Percentiles rank a stretch among this genome's conserved stretches.
Evolutionary conservation across 441 rosid species (phyloP).

Genomic region (Gossypium schwendimanii): DNA sequence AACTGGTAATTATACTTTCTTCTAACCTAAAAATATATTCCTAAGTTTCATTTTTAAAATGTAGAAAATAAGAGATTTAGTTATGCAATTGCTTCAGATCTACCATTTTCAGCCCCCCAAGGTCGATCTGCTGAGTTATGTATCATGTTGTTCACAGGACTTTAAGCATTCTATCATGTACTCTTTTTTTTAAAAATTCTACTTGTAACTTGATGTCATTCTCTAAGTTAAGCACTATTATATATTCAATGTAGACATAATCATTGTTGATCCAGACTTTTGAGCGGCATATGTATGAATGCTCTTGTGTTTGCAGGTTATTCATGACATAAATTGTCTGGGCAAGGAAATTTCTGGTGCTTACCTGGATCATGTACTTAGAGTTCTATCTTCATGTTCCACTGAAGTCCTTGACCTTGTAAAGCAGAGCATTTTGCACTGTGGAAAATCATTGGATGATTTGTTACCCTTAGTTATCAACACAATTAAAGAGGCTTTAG

Average conservation of each 20-base stretch:
- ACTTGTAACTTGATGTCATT: background rate
- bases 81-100: background rate
- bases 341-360: constrained; percentile 59
- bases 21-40: background rate
- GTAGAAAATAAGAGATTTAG: background rate
- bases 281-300: constrained; percentile 21
- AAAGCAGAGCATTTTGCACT: constrained; percentile 67
- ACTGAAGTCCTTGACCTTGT: constrained; percentile 55
- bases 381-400: constrained; percentile 66
- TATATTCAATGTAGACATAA: background rate
- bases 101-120: background rate
- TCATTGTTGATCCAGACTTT: background rate
- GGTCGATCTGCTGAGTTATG: background rate
- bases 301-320: constrained; percentile 58
- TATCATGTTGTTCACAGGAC: background rate
- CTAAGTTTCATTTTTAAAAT: background rate
- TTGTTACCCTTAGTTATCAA: constrained; percentile 47
- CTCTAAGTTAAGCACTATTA: background rate
- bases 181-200: background rate
- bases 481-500: constrained; percentile 56
- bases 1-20: background rate
- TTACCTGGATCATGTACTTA: constrained; percentile 53
- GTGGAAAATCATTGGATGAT: constrained; percentile 53
- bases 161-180: background rate
- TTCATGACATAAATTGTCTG: constrained; percentile 68